Evolutionary conservation across 2,329 filamentous ascomycete genomes (phyloP).

Genomic region (Apiospora hydei): DNA sequence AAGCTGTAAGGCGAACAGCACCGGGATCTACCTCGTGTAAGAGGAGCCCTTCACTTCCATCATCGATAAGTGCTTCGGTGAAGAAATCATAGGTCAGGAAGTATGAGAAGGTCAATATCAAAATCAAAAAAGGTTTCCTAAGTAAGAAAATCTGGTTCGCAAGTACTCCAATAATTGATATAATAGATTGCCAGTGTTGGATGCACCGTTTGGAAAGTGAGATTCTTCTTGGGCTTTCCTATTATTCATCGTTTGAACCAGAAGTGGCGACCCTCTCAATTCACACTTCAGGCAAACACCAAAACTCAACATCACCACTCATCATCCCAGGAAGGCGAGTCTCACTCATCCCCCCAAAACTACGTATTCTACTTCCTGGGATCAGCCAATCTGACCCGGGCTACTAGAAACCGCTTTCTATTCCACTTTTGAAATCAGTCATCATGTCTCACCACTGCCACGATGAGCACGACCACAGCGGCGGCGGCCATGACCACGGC

Average conservation of each 20-base stretch:
- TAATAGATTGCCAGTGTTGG: background rate
- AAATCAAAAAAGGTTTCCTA: background rate
- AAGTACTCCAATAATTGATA: background rate
- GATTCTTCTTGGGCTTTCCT: background rate
- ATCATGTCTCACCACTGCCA: slow-evolving; percentile 54
- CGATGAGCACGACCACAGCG: slow-evolving; percentile 52
- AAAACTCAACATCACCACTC: background rate
- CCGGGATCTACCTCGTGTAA: background rate
- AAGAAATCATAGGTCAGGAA: background rate
- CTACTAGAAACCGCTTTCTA: background rate
- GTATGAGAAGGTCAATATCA: background rate
- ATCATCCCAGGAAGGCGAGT: background rate
- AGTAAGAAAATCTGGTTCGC: background rate
- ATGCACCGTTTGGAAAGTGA: background rate
- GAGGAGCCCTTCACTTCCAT: background rate
- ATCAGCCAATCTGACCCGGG: background rate
- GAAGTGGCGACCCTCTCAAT: slow-evolving; percentile 20
- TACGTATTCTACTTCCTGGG: too few species aligned
- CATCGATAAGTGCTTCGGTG: background rate
- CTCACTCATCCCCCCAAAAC: too few species aligned
- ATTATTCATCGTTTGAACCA: slow-evolving; percentile 17
- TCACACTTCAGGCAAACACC: slow-evolving; percentile 13
- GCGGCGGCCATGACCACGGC: slow-evolving; percentile 60
- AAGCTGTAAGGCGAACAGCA: background rate
- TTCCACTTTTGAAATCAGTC: background rate